A percentile compares a stretch with the other conserved stretches of the same genome.
phyloP scores from a whole-genome alignment of 78 protist species.

The Polysphondylium violaceum region DNA sequence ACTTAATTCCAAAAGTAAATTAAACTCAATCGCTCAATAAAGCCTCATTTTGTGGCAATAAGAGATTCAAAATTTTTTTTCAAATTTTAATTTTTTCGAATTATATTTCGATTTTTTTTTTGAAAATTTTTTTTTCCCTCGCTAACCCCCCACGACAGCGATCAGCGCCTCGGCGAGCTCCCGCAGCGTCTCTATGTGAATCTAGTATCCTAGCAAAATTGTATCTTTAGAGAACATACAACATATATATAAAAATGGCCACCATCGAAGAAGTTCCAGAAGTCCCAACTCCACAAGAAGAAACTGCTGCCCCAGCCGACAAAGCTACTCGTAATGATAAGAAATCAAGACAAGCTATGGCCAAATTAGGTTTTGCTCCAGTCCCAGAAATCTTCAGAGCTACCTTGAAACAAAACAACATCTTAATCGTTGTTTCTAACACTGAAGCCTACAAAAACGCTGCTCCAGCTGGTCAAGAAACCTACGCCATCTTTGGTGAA shows the following conservation, averaged over 20 bases:
- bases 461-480: slow-evolving; percentile 83
- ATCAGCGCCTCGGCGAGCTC: too few species aligned
- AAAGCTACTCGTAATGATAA: slow-evolving; percentile 90
- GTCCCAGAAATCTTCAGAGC: slow-evolving; percentile 90
- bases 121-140: neutral
- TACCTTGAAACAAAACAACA: slow-evolving; percentile 80
- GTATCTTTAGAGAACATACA: neutral
- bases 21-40: too few species aligned
- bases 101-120: neutral
- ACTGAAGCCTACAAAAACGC: slow-evolving; percentile 95
- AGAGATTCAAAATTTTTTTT: too few species aligned
- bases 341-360: slow-evolving; percentile 94
- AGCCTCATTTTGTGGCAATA: too few species aligned
- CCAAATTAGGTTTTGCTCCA: slow-evolving; percentile 93
- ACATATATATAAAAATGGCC: slow-evolving; percentile 25
- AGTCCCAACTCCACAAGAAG: neutral
- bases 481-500: slow-evolving; percentile 97
- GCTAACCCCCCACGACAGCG: neutral
- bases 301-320: neutral
- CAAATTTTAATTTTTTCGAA: too few species aligned
- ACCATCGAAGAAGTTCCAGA: slow-evolving; percentile 1
- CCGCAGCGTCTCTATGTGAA: too few species aligned
- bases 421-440: slow-evolving; percentile 88
- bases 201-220: too few species aligned
- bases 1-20: too few species aligned